These are phyloP conservation scores for Erysiphe pulchra DNA, from an alignment of 2,329 filamentous ascomycete species.

Conservation along the genomic window DNA sequence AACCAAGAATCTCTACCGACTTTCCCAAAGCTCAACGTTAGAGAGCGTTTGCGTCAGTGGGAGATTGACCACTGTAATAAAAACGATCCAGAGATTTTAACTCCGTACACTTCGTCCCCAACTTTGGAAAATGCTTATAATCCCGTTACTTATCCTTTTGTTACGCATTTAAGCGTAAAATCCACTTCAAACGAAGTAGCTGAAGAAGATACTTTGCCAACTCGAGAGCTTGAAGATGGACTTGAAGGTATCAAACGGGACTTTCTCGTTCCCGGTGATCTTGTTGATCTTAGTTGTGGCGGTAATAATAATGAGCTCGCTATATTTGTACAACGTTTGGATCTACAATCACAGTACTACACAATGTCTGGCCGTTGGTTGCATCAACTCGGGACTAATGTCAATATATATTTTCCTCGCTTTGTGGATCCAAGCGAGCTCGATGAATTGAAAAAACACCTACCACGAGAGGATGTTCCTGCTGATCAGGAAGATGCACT, in stretches of 20 bases:
- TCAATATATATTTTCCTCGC: slow-evolving; percentile 20
- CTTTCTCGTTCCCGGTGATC: slow-evolving; percentile 13
- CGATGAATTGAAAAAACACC: slow-evolving; percentile 18
- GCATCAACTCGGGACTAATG: slow-evolving; percentile 11
- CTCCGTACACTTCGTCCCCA: background rate
- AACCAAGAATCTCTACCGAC: background rate
- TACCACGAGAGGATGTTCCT: slow-evolving; percentile 17
- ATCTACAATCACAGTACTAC: slow-evolving; percentile 20
- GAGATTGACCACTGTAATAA: slow-evolving; percentile 15
- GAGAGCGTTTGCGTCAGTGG: slow-evolving; percentile 17
- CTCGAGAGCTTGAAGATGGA: slow-evolving; percentile 15
- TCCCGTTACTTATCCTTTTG: background rate
- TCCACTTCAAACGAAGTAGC: background rate
- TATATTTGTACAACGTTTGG: slow-evolving; percentile 21
- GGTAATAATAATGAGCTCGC: slow-evolving; percentile 15
- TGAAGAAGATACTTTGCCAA: background rate
- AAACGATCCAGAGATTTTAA: background rate
- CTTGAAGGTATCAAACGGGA: slow-evolving; percentile 4
- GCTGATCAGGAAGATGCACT: slow-evolving; percentile 12
- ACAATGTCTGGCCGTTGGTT: slow-evolving; percentile 23
- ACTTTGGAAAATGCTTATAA: background rate
- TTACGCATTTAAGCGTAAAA: background rate
- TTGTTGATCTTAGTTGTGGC: slow-evolving; percentile 12
- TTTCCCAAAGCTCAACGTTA: slow-evolving; percentile 7
- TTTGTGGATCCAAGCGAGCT: slow-evolving; percentile 19